Conservation (phyloP, 2,329 filamentous ascomycete genomes). For the Trichoderma simmonsii region DNA sequence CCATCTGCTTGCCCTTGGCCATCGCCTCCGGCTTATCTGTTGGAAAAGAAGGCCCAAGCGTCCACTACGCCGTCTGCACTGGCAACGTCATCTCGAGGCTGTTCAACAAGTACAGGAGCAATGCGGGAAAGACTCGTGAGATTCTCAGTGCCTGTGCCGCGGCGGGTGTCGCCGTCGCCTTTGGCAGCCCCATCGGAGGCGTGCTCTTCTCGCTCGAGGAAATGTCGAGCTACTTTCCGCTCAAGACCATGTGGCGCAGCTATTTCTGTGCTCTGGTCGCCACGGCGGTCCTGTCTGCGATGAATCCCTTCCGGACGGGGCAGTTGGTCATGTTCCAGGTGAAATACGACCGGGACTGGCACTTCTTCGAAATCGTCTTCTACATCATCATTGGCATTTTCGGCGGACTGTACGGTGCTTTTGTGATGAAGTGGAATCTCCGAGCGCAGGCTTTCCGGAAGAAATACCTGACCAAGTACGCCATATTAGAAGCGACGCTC, state of each 20-base stretch:
- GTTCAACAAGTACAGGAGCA: constrained; percentile 87
- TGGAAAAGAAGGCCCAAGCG: constrained; percentile 94
- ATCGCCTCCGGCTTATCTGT: constrained; percentile 94
- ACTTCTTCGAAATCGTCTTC: constrained; percentile 94
- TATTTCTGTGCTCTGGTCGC: constrained; percentile 97
- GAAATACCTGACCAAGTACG: constrained; percentile 80
- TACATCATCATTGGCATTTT: constrained; percentile 90
- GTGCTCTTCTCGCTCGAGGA: constrained; percentile 96
- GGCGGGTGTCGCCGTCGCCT: constrained; percentile 92
- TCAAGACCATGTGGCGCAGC: constrained; percentile 96
- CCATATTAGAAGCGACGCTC: constrained; percentile 80
- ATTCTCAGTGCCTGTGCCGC: constrained; percentile 93
- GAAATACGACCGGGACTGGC: constrained; percentile 91
- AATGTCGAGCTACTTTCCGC: constrained; percentile 93
- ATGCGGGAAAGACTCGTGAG: constrained; percentile 91
- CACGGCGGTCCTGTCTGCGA: constrained; percentile 84
- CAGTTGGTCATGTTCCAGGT: constrained; percentile 99
- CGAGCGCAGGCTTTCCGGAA: constrained; percentile 89
- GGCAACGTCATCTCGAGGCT: constrained; percentile 93
- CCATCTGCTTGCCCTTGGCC: constrained; percentile 80
- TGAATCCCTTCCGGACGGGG: constrained; percentile 97
- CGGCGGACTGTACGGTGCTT: constrained; percentile 89
- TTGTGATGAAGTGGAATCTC: constrained; percentile 98
- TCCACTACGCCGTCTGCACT: constrained; percentile 98
- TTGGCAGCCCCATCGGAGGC: constrained; percentile 94